A percentile compares a stretch with the other conserved stretches of the same genome.
These are phyloP conservation scores for Mucor saturninus DNA, from an alignment of 371 early-diverging fungal species.

Conservation along the genomic window DNA sequence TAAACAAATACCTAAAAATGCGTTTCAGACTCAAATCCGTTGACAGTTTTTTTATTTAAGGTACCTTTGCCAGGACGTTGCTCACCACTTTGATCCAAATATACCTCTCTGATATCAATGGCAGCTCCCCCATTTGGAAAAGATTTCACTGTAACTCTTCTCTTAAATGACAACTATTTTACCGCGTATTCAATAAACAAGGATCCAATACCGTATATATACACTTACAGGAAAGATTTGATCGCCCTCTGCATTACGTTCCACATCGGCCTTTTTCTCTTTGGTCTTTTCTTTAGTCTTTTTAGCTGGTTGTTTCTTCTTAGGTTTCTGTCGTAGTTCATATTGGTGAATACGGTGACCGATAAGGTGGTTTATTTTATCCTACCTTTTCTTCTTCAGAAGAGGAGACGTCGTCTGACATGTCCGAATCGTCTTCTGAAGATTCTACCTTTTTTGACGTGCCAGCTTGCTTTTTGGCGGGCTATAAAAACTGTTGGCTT, in stretches of 20 bases:
- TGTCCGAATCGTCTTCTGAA: neutral
- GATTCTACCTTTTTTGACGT: neutral
- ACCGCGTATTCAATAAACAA: neutral
- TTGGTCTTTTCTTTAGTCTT: neutral
- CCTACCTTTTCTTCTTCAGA: neutral
- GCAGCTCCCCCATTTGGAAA: slow-evolving; percentile 22
- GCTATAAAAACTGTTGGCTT: neutral
- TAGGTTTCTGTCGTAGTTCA: too few species aligned
- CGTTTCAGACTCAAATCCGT: neutral
- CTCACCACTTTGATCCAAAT: slow-evolving; percentile 23
- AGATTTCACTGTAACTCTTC: slow-evolving; percentile 27
- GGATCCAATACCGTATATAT: neutral
- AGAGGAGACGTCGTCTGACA: neutral
- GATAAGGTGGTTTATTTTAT: neutral
- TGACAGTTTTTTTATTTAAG: neutral
- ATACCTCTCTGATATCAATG: slow-evolving; percentile 37
- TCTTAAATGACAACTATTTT: slow-evolving; percentile 27
- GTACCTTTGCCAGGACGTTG: slow-evolving; percentile 31
- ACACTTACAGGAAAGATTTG: neutral
- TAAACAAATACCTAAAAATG: slow-evolving; percentile 26
- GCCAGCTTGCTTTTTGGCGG: neutral
- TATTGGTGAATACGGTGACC: too few species aligned
- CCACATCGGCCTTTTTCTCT: neutral
- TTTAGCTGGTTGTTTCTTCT: neutral
- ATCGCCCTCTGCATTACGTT: neutral